These are phyloP conservation scores for Coniferiporia weirii DNA, from an alignment of 1,284 basidiomycete genomes.

Conservation along the genomic window DNA sequence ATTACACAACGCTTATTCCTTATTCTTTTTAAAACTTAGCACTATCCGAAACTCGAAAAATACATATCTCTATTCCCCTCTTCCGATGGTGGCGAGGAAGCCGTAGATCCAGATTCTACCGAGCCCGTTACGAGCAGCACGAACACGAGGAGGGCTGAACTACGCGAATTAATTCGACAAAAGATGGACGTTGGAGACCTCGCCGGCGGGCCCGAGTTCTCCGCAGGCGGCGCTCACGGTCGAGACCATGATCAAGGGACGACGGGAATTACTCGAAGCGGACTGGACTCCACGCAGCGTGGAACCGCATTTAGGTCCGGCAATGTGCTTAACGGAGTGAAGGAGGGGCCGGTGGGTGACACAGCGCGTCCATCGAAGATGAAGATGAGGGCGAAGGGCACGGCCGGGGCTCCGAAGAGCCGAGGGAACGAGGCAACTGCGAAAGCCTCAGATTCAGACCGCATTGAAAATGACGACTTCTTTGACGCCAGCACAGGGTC, in stretches of 20 bases:
- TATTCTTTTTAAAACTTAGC: constrained; percentile 34
- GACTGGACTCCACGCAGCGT: background rate
- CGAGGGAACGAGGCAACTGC: background rate
- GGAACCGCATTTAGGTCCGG: background rate
- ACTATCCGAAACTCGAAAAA: constrained; percentile 77
- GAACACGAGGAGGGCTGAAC: constrained; percentile 51
- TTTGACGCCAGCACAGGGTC: constrained; percentile 5
- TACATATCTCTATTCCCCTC: constrained; percentile 85
- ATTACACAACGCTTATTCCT: background rate
- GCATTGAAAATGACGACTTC: constrained; percentile 11
- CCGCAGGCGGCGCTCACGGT: constrained; percentile 20
- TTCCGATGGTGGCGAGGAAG: constrained; percentile 41
- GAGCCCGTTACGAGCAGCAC: constrained; percentile 28
- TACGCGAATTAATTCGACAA: constrained; percentile 54
- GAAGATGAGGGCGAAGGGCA: background rate
- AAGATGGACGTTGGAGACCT: constrained; percentile 65
- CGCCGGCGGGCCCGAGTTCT: constrained; percentile 55
- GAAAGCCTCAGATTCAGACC: background rate
- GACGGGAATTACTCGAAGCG: background rate
- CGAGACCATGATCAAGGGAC: background rate
- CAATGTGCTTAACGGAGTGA: background rate
- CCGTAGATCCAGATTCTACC: background rate
- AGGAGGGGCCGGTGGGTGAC: background rate
- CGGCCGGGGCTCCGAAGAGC: background rate
- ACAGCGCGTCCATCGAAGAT: background rate